phyloP scores from a whole-genome alignment of 2,329 filamentous ascomycete genomes.

The Arthroderma sp. region DNA sequence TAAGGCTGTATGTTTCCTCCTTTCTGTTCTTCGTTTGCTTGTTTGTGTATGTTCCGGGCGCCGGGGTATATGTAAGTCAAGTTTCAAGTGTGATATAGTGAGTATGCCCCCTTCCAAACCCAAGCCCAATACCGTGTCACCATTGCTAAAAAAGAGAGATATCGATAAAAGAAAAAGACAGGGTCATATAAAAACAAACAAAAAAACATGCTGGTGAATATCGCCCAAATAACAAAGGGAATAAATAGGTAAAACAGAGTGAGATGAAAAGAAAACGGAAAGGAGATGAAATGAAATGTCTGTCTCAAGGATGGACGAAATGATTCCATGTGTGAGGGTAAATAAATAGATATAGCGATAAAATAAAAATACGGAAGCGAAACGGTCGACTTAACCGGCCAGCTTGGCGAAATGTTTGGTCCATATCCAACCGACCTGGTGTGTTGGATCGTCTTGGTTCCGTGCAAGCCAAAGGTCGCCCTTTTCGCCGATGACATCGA shows the following conservation, averaged over 20 bases:
- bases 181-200: conserved; percentile 8
- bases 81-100: background rate
- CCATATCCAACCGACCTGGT: conserved; percentile 93
- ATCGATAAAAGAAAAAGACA: conserved; percentile 3
- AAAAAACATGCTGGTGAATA: conserved; percentile 6
- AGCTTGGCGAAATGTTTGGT: conserved; percentile 82
- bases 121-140: conserved; percentile 1
- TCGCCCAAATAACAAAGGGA: conserved; percentile 7
- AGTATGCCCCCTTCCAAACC: conserved; percentile 4
- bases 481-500: conserved; percentile 88
- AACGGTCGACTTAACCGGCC: conserved; percentile 7
- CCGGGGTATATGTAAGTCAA: conserved; percentile 4
- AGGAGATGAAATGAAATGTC: background rate
- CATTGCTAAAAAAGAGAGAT: background rate
- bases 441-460: conserved; percentile 79
- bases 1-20: background rate
- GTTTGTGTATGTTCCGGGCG: conserved; percentile 3
- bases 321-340: background rate
- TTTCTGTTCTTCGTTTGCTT: background rate
- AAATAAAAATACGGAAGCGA: background rate
- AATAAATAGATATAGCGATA: conserved; percentile 4
- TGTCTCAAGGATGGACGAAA: background rate
- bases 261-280: background rate
- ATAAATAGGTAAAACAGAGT: background rate
- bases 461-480: conserved; percentile 95